A percentile compares a stretch with the other conserved stretches of the same genome.
Conservation (phyloP, 2,329 filamentous ascomycete species). For the Lachnellula hyalina region DNA sequence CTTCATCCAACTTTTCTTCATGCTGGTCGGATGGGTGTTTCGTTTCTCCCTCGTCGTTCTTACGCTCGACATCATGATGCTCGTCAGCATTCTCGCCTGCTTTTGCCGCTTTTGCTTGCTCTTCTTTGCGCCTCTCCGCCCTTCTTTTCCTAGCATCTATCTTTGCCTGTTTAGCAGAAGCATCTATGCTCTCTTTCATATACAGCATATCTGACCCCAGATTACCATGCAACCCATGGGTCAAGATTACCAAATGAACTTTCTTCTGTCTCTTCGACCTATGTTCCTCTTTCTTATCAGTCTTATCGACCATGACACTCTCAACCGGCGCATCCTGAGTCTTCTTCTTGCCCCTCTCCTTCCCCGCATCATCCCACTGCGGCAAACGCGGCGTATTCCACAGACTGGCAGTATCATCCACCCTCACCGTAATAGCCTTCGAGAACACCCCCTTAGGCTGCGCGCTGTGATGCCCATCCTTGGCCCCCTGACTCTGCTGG, state of each 20-base stretch:
- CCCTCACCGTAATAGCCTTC: slow-evolving; percentile 67
- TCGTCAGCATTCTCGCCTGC: slow-evolving; percentile 17
- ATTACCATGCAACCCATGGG: slow-evolving; percentile 94
- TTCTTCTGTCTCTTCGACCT: slow-evolving; percentile 60
- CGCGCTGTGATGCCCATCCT: slow-evolving; percentile 53
- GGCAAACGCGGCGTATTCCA: slow-evolving; percentile 92
- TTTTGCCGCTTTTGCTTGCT: slow-evolving; percentile 20
- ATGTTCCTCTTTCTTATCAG: slow-evolving; percentile 18
- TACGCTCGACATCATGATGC: slow-evolving; percentile 13
- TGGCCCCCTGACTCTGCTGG: slow-evolving; percentile 55
- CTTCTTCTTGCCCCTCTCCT: slow-evolving; percentile 22
- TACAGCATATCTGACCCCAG: slow-evolving; percentile 94
- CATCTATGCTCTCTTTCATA: slow-evolving; percentile 94
- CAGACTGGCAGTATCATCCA: slow-evolving; percentile 82
- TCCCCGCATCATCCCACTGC: slow-evolving; percentile 43
- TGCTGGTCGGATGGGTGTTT: slow-evolving; percentile 7
- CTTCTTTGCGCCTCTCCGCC: slow-evolving; percentile 41
- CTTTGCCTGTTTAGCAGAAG: slow-evolving; percentile 68
- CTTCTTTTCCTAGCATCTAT: slow-evolving; percentile 60
- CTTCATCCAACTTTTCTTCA: slow-evolving; percentile 23
- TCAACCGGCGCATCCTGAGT: slow-evolving; percentile 21
- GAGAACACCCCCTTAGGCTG: slow-evolving; percentile 78
- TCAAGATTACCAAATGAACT: slow-evolving; percentile 85
- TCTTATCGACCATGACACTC: slow-evolving; percentile 19
- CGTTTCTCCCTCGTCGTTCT: slow-evolving; percentile 15